A percentile compares a stretch with the other conserved stretches of the same genome.
These are phyloP conservation scores for Eimeria sp. DNA, from an alignment of 169 alveolate genomes.

Conservation along the genomic window DNA sequence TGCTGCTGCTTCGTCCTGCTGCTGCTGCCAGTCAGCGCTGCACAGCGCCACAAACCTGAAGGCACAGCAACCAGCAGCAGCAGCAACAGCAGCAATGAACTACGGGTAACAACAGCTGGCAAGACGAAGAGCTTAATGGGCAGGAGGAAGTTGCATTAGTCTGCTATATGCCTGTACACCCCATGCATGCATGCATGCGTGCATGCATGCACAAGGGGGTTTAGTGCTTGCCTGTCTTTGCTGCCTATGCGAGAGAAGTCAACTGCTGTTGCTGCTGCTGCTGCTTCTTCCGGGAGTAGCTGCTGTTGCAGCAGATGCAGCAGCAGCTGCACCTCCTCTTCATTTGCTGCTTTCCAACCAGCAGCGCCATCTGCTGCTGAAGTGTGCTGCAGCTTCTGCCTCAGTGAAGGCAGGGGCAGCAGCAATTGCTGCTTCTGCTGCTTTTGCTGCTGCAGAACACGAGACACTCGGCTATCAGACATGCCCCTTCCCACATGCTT, in stretches of 20 bases:
- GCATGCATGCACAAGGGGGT: background rate
- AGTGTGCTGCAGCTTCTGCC: background rate
- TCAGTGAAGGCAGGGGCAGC: slow-evolving; percentile 1
- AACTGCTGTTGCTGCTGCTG: background rate
- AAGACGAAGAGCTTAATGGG: background rate
- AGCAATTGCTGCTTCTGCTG: background rate
- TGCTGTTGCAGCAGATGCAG: background rate
- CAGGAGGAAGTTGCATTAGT: background rate
- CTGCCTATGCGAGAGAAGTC: background rate
- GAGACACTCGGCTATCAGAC: background rate
- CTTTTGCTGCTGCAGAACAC: slow-evolving; percentile 14
- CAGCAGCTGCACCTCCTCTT: background rate
- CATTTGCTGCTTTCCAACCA: background rate
- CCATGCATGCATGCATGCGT: too few relatives aligned
- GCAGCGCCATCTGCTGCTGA: slow-evolving; percentile 20
- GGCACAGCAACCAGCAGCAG: background rate
- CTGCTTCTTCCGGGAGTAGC: background rate
- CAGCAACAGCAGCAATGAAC: background rate
- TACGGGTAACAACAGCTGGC: background rate
- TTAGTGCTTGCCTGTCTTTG: slow-evolving; percentile 9
- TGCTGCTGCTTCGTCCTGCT: slow-evolving; percentile 57
- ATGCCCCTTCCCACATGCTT: background rate
- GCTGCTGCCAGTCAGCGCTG: slow-evolving; percentile 24
- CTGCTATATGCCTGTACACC: background rate
- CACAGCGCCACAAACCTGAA: slow-evolving; percentile 8